Evolutionary conservation across 176 grass and related monocot species (phyloP), one percentile per base, ranked within the genome.

Genomic region (Lolium multiflorum): DNA sequence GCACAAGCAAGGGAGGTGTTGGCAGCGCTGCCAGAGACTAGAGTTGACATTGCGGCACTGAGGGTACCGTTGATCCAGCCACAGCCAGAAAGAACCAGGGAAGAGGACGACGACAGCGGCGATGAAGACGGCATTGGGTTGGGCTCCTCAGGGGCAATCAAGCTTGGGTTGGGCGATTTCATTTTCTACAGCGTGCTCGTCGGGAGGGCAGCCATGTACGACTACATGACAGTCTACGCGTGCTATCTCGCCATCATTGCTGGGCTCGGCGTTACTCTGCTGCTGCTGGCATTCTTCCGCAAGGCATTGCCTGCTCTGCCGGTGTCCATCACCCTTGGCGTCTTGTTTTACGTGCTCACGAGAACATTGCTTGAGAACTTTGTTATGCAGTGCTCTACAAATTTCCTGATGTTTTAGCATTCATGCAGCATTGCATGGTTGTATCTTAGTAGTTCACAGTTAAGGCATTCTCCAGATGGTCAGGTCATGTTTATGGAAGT

Each of bases 141-240:
- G 74, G 78, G 90, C 71, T 92, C 92, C 12, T 92, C 93, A 4
- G 93, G 93, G 16, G 90, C 93, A 2, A 96, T 98, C 85, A 98
- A 98, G 88, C 90, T 98, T 25, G 96, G 96, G 2, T 81, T 98
- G 81, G 93, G 96, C 21, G 96, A 98, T 77, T 98, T 98, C 81
- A 98, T 98, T 81, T 98, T 96, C 88, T 98, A 98, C 63, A 96
- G 96, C 4, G 93, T 98, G 47, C 82, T 98, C 38, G 96, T 98
- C 0, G 96, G 96, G 56, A 89, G 96, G 77, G 93, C 96, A 5
- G 93, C 96, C 28, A 89, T 94, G 81, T 98, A 95, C 3, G 93
- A 98, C 62, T 98, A 90, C 87, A 98, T 94, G 91, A 95, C 96
- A 47, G 93, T 96, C 38, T 98, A 98, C 2, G 85, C 91, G 3